These are phyloP conservation scores for Pythium plurisporium DNA, from an alignment of 352 stramenopile genomes.

Conservation along the genomic window DNA sequence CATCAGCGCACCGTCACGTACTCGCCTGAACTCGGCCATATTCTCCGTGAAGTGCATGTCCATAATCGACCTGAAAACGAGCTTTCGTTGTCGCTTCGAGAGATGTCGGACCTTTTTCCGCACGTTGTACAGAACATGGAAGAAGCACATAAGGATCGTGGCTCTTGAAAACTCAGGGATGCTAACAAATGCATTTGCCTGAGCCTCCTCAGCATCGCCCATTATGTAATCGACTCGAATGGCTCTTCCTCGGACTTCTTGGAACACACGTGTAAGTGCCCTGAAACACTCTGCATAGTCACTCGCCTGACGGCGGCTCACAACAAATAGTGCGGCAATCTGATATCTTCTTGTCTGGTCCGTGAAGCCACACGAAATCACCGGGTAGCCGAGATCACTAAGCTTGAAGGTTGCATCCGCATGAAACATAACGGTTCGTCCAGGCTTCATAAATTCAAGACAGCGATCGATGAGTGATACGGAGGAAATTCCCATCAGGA, in stretches of 20 bases:
- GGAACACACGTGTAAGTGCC: not conserved
- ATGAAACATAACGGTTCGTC: not conserved
- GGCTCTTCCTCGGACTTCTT: not conserved
- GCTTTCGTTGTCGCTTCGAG: not conserved
- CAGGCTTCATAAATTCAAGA: not conserved
- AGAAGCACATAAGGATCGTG: constrained; percentile 1
- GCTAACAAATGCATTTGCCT: not conserved
- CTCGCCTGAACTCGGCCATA: not conserved
- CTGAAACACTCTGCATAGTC: constrained; percentile 1
- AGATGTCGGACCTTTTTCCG: not conserved
- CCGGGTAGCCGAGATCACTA: too few relatives aligned
- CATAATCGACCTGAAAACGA: not conserved
- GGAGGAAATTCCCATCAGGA: not conserved
- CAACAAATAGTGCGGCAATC: not conserved
- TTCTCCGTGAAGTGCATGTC: constrained; percentile 3
- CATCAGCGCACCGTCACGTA: not conserved
- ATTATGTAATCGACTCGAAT: not conserved
- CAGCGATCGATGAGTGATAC: not conserved
- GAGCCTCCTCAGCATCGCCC: constrained; percentile 3
- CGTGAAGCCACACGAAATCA: not conserved
- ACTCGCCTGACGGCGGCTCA: not conserved
- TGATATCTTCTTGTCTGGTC: not conserved
- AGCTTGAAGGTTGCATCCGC: not conserved
- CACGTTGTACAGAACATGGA: constrained; percentile 6
- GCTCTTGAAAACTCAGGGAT: not conserved